These are phyloP conservation scores for Physocladia obscura DNA, from an alignment of 192 early-diverging fungal species.

Conservation along the genomic window DNA sequence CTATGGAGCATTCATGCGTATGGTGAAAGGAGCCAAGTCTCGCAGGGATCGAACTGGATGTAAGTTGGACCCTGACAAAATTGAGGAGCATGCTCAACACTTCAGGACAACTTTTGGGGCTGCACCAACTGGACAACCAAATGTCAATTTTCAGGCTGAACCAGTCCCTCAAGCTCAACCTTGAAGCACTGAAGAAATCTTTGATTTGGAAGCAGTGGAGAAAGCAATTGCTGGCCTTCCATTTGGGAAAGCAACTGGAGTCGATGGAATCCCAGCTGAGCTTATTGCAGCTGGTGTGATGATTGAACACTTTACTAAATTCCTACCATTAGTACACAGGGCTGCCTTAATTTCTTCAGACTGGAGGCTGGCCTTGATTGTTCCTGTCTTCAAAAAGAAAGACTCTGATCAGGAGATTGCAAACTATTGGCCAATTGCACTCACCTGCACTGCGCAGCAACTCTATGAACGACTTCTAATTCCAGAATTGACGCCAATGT, in stretches of 20 bases:
- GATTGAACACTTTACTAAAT: neutral
- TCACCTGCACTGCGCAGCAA: too few species aligned
- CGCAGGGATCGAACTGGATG: neutral
- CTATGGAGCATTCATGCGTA: neutral
- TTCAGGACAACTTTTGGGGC: neutral
- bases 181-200: neutral
- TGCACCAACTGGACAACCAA: neutral
- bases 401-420: neutral
- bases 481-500: neutral
- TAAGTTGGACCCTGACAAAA: slow-evolving; percentile 6
- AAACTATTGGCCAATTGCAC: too few species aligned
- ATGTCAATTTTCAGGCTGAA: neutral
- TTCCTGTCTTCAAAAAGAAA: slow-evolving; percentile 1
- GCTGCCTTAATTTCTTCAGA: neutral
- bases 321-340: neutral
- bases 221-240: neutral
- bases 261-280: neutral
- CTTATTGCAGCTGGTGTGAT: neutral
- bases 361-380: too few species aligned
- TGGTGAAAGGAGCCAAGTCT: neutral
- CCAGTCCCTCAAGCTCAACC: neutral
- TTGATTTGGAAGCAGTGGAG: neutral
- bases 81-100: neutral
- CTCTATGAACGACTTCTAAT: neutral
- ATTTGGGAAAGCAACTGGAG: slow-evolving; percentile 4